These are phyloP conservation scores for Ceratopteris richardii DNA, from an alignment of 75 land plant species.

Conservation along the genomic window DNA sequence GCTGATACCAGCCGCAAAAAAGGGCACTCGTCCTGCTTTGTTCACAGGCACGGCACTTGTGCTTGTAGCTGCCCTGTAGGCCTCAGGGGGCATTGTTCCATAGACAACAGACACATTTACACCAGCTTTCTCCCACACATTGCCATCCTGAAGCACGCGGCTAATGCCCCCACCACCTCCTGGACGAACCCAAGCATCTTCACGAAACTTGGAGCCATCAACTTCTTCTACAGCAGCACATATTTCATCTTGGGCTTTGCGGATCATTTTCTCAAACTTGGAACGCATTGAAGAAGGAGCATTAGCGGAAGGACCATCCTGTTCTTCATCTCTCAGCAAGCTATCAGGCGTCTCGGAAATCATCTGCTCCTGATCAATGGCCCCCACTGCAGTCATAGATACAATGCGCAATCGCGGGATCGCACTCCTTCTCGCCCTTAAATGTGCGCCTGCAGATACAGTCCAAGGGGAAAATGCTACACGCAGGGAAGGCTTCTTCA, in stretches of 20 bases:
- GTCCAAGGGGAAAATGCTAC: not conserved
- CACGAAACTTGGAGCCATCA: slow-evolving; percentile 76
- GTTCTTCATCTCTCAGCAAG: slow-evolving; percentile 53
- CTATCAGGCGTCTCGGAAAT: slow-evolving; percentile 58
- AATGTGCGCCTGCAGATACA: not conserved
- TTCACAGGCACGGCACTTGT: slow-evolving; percentile 13
- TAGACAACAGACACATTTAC: slow-evolving; percentile 98
- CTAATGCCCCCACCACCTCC: slow-evolving; percentile 99
- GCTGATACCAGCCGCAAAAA: slow-evolving; percentile 97
- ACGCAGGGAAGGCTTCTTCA: not conserved
- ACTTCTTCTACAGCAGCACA: slow-evolving; percentile 77
- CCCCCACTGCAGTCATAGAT: slow-evolving; percentile 13
- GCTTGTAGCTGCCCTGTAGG: slow-evolving; percentile 86
- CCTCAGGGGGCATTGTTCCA: slow-evolving; percentile 98
- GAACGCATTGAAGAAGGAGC: slow-evolving; percentile 47
- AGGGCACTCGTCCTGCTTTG: slow-evolving; percentile 77
- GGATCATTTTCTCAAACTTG: slow-evolving; percentile 84
- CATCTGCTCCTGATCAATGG: slow-evolving; percentile 68
- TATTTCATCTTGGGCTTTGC: slow-evolving; percentile 78
- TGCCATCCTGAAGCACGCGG: slow-evolving; percentile 86
- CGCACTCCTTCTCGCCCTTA: not conserved
- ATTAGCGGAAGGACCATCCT: slow-evolving; percentile 9
- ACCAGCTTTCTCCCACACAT: slow-evolving; percentile 94
- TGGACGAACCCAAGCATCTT: slow-evolving; percentile 92
- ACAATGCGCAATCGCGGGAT: not conserved